Evolutionary conservation across 768 basidiomycete genomes (phyloP), one percentile per base, ranked within the genome.

Genomic region (Podaxis mareebaensis): DNA sequence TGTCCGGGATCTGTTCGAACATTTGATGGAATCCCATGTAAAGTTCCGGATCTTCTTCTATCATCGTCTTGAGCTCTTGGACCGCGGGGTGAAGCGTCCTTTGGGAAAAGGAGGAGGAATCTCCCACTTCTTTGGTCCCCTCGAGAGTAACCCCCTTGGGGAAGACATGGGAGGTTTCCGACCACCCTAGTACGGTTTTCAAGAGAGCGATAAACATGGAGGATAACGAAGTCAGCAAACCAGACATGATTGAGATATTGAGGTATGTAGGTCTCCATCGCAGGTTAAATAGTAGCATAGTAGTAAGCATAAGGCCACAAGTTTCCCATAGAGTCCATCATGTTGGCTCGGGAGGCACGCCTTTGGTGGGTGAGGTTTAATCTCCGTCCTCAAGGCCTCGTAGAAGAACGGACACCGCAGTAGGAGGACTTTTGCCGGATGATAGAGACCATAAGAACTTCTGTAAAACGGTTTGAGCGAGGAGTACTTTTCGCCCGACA

Each of bases 21-120:
- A 77, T 77, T 54, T 71, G 70, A 44, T 73, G 68, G 65, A 78
- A 77, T 4, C 69, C 71, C 72, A 74, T 73, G 63, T 65, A 73
- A 17, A 76, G 52, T 13, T 70, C 64, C 10, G 64, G 54, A 46
- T 72, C 72, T 30, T 56, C 64, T 54, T 75, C 75, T 53, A 75
- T 76, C 52, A 74, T 49, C 13, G 62, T 48, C 53, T 72, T 64
- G 65, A 77, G 75, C 22, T 76, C 72, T 51, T 71, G 65, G 44
- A 73, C 49, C 42, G 66, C 68, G 1, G 70, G 65, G 38, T 64
- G 61, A 51, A 51, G 26, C 20, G 22, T 22, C 22, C 10, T 28
- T 28, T 24, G 22, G 22, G 26, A 24, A 22, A 3, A 17, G 17
- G 44, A 46, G 20, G 17, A 17, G 3, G 7, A 8, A 46, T 46